Base-by-base conservation (phyloP, 1,284 basidiomycete genomes). In the Amylostereum areolatum region DNA sequence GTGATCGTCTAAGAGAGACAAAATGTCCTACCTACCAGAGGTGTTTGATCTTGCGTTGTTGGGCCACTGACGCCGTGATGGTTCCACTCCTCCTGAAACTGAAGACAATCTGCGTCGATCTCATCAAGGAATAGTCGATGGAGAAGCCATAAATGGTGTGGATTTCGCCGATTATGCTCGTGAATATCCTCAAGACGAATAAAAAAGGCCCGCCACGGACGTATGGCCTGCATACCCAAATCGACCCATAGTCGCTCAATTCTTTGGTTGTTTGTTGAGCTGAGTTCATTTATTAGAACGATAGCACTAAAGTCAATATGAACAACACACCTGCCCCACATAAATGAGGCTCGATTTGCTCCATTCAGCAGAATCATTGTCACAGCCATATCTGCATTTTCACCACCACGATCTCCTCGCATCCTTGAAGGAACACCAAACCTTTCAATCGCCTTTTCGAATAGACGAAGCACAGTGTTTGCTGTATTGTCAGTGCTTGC, bases 181-280 rank as follows among this genome's bases (percentile, higher is more conserved):
- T 75, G 72, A 1, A 62, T 47, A 0, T 55, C 32, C 47, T 71
- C 71, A 0, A 77, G 62, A 0, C 62, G 58, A 0, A 42, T 50
- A 47, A 75, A 74, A 49, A 74, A 74, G 2, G 65, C 71, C 5
- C 62, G 39, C 73, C 72, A 75, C 5, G n/a, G 27, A 2, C 66
- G 53, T 9, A 45, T 60, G 59, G 73, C 71, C n/a, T 66, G 61
- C 0, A 33, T 39, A 0, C 68, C 69, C 28, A 73, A 65, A 41
- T 75, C 72, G 2, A 72, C 67, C 73, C 72, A 69, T 8, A 69
- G 46, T 0, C 60, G 53, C 43, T 69, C 66, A 42, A 69, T 67
- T 5, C 61, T 55, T 1, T 59, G 61, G 46, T 64, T 64, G 4
- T 25, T 12, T n/a, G 37, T 39, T 6, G 37, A 39, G 5, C 37